phyloP scores from a whole-genome alignment of 805 yeast species.

The Metschnikowia amazonensis region DNA sequence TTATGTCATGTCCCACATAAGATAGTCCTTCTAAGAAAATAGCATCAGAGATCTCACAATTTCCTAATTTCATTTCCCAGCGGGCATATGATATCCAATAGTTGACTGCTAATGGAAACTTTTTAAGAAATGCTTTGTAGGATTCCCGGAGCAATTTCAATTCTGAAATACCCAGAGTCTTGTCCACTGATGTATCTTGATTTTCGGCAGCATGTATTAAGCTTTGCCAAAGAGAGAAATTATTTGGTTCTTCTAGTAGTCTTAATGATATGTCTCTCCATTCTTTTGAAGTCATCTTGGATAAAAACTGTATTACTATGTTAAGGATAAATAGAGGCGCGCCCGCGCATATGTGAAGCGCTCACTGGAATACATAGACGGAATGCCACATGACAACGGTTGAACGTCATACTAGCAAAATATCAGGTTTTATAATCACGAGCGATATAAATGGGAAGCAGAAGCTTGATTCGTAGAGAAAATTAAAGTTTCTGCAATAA shows the following conservation, averaged over 20 bases:
- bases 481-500: slow-evolving; percentile 74
- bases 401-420: neutral
- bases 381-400: neutral
- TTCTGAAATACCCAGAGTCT: slow-evolving; percentile 28
- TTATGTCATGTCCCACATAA: slow-evolving; percentile 41
- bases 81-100: slow-evolving; percentile 58
- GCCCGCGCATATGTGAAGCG: neutral
- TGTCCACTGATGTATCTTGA: slow-evolving; percentile 28
- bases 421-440: neutral
- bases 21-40: slow-evolving; percentile 27
- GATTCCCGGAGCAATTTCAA: slow-evolving; percentile 34
- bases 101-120: slow-evolving; percentile 49
- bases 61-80: slow-evolving; percentile 44
- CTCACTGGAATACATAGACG: neutral
- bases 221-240: slow-evolving; percentile 36
- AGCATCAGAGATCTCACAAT: slow-evolving; percentile 31
- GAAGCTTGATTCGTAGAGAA: slow-evolving; percentile 86
- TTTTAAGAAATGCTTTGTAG: slow-evolving; percentile 41
- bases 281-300: neutral
- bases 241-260: slow-evolving; percentile 33
- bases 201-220: slow-evolving; percentile 30
- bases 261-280: slow-evolving; percentile 24
- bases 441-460: slow-evolving; percentile 54
- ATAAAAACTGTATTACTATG: neutral
- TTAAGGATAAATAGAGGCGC: neutral